Evolutionary conservation across 352 stramenopile species (phyloP).

Genomic region (Phytophthora fragariae): DNA sequence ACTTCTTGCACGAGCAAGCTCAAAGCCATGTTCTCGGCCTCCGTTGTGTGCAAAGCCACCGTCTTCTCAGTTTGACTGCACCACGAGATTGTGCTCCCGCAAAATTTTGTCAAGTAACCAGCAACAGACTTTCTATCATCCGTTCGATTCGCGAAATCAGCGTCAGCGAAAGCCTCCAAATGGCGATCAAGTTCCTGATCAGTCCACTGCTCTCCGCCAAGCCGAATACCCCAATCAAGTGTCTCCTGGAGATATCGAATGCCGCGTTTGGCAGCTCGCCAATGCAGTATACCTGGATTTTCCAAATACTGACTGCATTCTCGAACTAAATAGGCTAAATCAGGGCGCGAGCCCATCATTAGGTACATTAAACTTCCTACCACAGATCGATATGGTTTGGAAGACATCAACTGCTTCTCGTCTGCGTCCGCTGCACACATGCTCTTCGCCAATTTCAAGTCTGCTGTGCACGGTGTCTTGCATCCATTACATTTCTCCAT

Average conservation of each 20-base stretch:
- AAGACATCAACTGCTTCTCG: not conserved
- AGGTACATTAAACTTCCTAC: not conserved
- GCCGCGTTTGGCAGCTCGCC: not conserved
- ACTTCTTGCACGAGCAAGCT: constrained; percentile 32
- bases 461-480: not conserved
- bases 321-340: not conserved
- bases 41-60: constrained; percentile 20
- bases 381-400: not conserved
- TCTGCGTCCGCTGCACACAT: not conserved
- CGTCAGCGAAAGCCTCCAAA: no score
- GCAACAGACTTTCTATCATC: not conserved
- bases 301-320: not conserved
- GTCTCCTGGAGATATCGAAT: not conserved
- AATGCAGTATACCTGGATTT: not conserved
- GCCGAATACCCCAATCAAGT: no score
- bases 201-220: no score
- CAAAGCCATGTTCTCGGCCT: constrained; percentile 33
- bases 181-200: no score
- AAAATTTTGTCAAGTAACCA: not conserved
- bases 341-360: not conserved
- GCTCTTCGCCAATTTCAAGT: not conserved
- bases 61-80: not conserved
- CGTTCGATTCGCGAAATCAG: no score
- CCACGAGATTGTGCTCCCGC: constrained; percentile 17
- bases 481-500: not conserved